phyloP scores from a whole-genome alignment of 352 stramenopile genomes.

The Phytophthora tentaculata region DNA sequence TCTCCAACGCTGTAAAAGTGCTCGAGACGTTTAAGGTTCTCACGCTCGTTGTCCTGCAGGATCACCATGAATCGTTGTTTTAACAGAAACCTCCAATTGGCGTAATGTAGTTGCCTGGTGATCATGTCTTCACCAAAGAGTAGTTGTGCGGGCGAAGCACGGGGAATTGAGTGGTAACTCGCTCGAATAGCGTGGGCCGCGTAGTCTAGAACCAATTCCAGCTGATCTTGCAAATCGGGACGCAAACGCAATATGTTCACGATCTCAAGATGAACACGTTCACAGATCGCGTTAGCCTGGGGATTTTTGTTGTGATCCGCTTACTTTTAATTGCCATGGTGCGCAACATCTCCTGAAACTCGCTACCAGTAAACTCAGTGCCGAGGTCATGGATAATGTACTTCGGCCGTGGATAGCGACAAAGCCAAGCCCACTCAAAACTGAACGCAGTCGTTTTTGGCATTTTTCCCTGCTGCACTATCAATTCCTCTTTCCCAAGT shows the following conservation, averaged over 20 bases:
- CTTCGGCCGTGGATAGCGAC: constrained; percentile 9
- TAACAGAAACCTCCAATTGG: constrained; percentile 3
- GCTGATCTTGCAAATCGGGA: constrained; percentile 1
- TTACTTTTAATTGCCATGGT: constrained; percentile 13
- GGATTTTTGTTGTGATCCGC: constrained; percentile 13
- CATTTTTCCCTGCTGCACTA: background rate
- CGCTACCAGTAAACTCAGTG: constrained; percentile 10
- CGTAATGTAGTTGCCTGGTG: background rate
- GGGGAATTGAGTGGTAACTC: background rate
- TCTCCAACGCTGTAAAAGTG: constrained; percentile 19
- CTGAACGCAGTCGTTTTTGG: constrained; percentile 6
- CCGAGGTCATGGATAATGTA: constrained; percentile 11
- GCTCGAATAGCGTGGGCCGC: background rate
- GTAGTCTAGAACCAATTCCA: background rate
- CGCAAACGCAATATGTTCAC: constrained; percentile 4
- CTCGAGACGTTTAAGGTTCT: constrained; percentile 7
- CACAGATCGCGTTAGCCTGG: constrained; percentile 21
- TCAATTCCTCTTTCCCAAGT: too few species aligned
- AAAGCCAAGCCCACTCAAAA: constrained; percentile 16
- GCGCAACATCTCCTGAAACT: constrained; percentile 8
- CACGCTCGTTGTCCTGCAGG: background rate
- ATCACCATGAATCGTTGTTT: background rate
- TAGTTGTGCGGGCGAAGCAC: constrained; percentile 2
- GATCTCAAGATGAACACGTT: constrained; percentile 22
- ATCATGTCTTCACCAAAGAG: constrained; percentile 8